Percentiles rank a stretch among this genome's conserved stretches.
These are phyloP conservation scores for Paecilomyces formosus DNA, from an alignment of 2,329 filamentous ascomycete species.

Conservation along the genomic window DNA sequence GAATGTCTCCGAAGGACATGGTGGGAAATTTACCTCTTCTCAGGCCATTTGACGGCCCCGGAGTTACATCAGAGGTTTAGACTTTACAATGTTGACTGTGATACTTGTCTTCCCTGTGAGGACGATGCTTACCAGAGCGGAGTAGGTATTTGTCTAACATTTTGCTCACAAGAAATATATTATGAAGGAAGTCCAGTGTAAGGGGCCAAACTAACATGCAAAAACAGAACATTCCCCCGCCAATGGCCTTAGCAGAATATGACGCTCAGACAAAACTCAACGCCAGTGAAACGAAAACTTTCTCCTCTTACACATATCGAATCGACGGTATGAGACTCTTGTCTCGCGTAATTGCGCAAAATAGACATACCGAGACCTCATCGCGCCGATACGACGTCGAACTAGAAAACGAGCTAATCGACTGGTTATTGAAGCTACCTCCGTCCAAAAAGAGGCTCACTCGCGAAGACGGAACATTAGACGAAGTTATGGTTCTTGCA, in stretches of 20 bases:
- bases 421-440: not conserved
- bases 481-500: not conserved
- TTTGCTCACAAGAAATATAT: not conserved
- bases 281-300: not conserved
- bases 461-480: not conserved
- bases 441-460: not conserved
- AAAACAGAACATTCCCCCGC: not conserved
- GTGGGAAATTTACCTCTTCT: not conserved
- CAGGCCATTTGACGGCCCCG: not conserved
- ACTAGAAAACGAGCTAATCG: not conserved
- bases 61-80: not conserved
- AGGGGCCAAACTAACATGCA: not conserved
- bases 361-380: not conserved
- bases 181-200: not conserved
- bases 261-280: not conserved
- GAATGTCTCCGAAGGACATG: not conserved
- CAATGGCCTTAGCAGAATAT: not conserved
- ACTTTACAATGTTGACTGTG: not conserved
- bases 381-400: not conserved
- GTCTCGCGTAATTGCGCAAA: not conserved
- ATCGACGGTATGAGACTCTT: not conserved
- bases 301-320: not conserved
- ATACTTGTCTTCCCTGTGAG: not conserved
- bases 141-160: not conserved
- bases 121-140: not conserved